Evolutionary conservation across 305 asterid genomes (phyloP), one percentile per base, ranked within the genome.

Genomic region (Fraxinus sp.): DNA sequence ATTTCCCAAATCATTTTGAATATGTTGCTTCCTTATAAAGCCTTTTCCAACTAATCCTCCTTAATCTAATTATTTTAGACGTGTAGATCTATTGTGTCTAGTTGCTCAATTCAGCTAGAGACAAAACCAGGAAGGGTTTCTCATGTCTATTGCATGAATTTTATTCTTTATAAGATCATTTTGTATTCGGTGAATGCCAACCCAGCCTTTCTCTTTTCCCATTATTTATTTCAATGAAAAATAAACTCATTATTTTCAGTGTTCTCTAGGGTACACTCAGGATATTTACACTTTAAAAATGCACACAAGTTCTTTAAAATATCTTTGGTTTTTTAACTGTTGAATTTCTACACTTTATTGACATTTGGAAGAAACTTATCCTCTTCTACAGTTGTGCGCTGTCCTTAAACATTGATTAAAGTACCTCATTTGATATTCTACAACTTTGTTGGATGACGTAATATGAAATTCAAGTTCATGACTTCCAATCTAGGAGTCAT

Each of bases 1-100:
- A 24, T 24, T 62, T 62, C 26, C 66, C 66, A n/a, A n/a, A 57
- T 18, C 26, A 57, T 62, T 59, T 62, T 20, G 72, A 20, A 62
- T 62, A 62, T 22, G 33, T 62, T 24, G n/a, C 70, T 4, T 59
- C 30, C 70, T 24, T 22, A 64, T 64, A 22, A 22, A 64, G 35
- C 73, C 73, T 64, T 64, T 7, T 64, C 73, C 73, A 64, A 64
- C 35, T 64, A 64, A 64, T 64, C 73, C 35, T 64, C 73, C 73
- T 9, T 24, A 22, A 64, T 64, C 73, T 64, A 14, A 64, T 64
- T 64, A 2, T 64, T 64, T 64, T 6, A 64, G 33, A 64, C 73
- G 8, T 9, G 11, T 64, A 64, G 73, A 22, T 64, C 35, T 24
- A 64, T 64, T 9, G 35, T 64, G 7, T 64, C 30, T 26, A 64